Evolutionary conservation across 306 rosid genomes (phyloP).

Genomic region (Casuarina equisetifolia): DNA sequence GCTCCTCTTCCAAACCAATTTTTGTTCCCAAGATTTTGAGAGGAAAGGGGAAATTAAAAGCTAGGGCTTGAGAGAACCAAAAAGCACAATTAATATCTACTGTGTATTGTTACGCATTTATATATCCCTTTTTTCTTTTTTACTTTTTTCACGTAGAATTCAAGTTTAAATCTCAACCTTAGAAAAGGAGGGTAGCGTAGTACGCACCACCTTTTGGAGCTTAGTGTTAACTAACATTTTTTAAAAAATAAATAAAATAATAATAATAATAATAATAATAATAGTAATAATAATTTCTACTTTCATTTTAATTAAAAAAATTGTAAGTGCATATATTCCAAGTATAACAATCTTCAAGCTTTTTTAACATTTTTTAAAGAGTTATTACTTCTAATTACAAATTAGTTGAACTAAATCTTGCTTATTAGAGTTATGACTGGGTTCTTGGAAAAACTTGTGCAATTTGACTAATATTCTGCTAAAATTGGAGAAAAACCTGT

Average conservation of each 20-base stretch:
- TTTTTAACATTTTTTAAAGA: too few relatives aligned
- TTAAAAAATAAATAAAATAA: too few relatives aligned
- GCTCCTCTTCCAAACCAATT: conserved; percentile 2
- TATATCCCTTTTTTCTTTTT: not conserved
- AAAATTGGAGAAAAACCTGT: too few relatives aligned
- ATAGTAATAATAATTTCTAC: too few relatives aligned
- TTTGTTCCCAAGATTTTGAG: not conserved
- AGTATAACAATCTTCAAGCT: too few relatives aligned
- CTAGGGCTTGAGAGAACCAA: conserved; percentile 33
- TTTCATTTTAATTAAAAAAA: not conserved
- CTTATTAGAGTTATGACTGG: too few relatives aligned
- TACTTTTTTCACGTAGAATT: not conserved
- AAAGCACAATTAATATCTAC: not conserved
- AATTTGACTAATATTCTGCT: too few relatives aligned
- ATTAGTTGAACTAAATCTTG: too few relatives aligned
- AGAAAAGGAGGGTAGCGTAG: not conserved
- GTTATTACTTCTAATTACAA: too few relatives aligned
- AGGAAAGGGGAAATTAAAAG: conserved; percentile 23
- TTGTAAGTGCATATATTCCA: too few relatives aligned
- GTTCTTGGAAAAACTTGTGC: too few relatives aligned
- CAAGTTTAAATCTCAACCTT: conserved; percentile 4
- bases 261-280: too few relatives aligned
- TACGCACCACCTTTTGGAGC: not conserved
- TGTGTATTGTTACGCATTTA: not conserved
- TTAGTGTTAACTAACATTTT: not conserved